These are phyloP conservation scores for Rossbeevera mucosa DNA, from an alignment of 768 basidiomycete species.

Conservation along the genomic window DNA sequence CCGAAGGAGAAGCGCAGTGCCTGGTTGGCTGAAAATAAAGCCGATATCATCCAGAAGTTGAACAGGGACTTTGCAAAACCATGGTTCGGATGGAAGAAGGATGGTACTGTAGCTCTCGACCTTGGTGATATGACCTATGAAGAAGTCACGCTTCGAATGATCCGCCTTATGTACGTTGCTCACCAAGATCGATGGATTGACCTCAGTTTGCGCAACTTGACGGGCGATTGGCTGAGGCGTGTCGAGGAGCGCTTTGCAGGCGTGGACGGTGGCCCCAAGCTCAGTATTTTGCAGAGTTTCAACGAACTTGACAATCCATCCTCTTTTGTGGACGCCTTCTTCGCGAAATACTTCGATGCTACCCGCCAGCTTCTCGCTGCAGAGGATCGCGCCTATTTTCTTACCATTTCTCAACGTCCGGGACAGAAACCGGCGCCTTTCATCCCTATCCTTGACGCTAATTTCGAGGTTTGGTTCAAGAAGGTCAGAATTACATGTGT, in stretches of 20 bases:
- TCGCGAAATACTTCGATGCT: conserved; percentile 78
- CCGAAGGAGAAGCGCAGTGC: conserved; percentile 91
- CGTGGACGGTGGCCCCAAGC: conserved; percentile 74
- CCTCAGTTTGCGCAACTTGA: conserved; percentile 82
- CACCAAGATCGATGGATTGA: conserved; percentile 96
- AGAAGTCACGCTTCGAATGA: conserved; percentile 87
- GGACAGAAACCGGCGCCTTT: conserved; percentile 99
- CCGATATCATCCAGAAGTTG: conserved; percentile 85
- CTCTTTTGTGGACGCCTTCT: conserved; percentile 75
- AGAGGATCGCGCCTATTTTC: conserved; percentile 94
- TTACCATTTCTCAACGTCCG: conserved; percentile 90
- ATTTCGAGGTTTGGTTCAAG: conserved; percentile 99
- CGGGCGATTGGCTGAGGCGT: conserved; percentile 95
- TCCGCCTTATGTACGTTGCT: conserved; percentile 89
- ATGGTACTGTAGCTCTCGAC: conserved; percentile 76
- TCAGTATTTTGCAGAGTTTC: conserved; percentile 84
- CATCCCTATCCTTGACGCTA: conserved; percentile 90
- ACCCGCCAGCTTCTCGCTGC: conserved; percentile 82
- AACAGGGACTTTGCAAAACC: conserved; percentile 96
- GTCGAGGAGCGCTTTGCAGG: conserved; percentile 94
- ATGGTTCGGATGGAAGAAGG: conserved; percentile 97
- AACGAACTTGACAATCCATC: conserved; percentile 76
- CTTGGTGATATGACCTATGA: conserved; percentile 98
- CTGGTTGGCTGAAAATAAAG: conserved; percentile 84
- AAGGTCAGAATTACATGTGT: conserved; percentile 54